Base-by-base conservation (phyloP, 2,329 filamentous ascomycete genomes). In the Fusarium sp. region DNA sequence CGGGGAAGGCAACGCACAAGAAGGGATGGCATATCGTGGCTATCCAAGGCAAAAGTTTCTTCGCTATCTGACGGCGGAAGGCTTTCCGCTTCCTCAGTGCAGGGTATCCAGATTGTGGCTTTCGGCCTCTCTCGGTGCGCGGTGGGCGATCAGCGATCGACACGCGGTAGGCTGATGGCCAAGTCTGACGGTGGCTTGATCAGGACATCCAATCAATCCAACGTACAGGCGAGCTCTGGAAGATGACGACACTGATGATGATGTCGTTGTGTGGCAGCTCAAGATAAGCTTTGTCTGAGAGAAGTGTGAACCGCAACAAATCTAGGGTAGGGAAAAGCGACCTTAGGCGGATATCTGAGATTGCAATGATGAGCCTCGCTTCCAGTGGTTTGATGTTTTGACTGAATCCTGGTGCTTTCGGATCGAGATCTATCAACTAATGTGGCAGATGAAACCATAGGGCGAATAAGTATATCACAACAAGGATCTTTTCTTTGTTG, bases 181-280 rank as follows among this genome's bases (percentile, higher is more conserved):
- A 62, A 62, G 63, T 71, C 35, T 67, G 59, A 59, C 24, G 56
- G 60, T 70, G 67, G 67, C 67, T 70, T 70, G 52, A 66, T 33
- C 66, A 39, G 42, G 45, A 54, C 42, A 44, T 66, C 66, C 67
- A 70, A 70, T 70, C 66, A 54, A 22, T 58, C 41, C 7, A 65
- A 28, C n/a, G 44, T 58, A 57, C 66, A 70, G 69, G 36, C 67
- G 38, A 70, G 36, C 38, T 48, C 49, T 47, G 17, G 15, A 24
- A 54, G 31, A 70, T 70, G 67, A 70, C 52, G 67, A 70, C 67
- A 70, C 22, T 66, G 60, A 51, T 66, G 66, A 70, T 70, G 66
- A 51, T 49, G 60, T 54, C 13, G 38, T 36, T 63, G 28, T 55
- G 68, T 36, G 66, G 33, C 38, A 38, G 47, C 42, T 65, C 47